Evolutionary conservation across 148 eudicot species (phyloP).

Genomic region (Bassia scoparia): DNA sequence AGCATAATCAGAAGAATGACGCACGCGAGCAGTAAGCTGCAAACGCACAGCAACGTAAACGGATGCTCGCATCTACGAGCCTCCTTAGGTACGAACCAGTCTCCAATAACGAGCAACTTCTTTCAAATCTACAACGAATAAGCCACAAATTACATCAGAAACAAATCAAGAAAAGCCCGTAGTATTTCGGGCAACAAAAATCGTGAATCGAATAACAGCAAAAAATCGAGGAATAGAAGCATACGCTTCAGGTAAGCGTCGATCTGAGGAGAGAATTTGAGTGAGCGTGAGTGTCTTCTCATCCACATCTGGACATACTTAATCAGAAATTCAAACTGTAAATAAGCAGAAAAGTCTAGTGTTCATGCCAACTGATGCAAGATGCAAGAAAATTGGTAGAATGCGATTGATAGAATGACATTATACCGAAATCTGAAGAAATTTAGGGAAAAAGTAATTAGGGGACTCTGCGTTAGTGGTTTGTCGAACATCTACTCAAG

Average conservation of each 20-base stretch:
- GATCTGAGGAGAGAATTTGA: conserved; percentile 49
- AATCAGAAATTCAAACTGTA: too few species aligned
- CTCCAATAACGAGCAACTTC: conserved; percentile 72
- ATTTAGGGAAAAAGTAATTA: too few species aligned
- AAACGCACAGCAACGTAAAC: conserved; percentile 61
- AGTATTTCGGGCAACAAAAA: not conserved
- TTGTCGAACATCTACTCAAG: too few species aligned
- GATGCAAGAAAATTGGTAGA: too few species aligned
- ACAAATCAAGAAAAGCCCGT: conserved; percentile 13
- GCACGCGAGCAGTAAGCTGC: conserved; percentile 57
- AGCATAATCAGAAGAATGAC: conserved; percentile 51
- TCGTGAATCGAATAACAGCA: not conserved
- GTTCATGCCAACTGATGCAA: too few species aligned
- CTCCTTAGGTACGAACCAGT: conserved; percentile 68
- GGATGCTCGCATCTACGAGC: conserved; percentile 72
- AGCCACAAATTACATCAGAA: not conserved
- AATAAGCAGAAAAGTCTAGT: too few species aligned
- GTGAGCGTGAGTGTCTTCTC: too few species aligned
- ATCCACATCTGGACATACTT: conserved; percentile 76
- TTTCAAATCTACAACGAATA: conserved; percentile 57
- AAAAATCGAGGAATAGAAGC: not conserved
- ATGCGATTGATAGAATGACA: too few species aligned
- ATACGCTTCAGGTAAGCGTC: conserved; percentile 60
- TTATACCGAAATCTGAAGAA: too few species aligned
- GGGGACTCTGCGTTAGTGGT: too few species aligned